Evolutionary conservation across 176 grass and related monocot genomes (phyloP).

Genomic region (Themeda triandra): DNA sequence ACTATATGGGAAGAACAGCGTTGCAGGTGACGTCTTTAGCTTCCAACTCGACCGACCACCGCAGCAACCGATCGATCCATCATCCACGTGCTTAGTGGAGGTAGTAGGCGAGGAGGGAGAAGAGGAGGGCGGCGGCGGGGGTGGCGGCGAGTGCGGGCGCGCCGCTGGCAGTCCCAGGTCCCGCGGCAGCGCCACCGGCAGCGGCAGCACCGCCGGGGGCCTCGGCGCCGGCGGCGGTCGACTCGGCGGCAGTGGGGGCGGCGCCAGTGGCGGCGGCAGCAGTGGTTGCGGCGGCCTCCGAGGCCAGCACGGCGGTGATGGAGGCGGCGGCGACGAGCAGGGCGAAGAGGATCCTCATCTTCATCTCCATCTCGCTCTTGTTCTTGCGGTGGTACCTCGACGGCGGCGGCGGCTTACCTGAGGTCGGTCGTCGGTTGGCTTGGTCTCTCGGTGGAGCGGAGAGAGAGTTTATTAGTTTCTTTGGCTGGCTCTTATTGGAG

Average conservation of each 20-base stretch:
- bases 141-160: not conserved
- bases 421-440: not conserved
- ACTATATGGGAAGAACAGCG: not conserved
- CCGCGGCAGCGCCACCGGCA: not conserved
- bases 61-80: not conserved
- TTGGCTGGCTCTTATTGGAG: not conserved
- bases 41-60: not conserved
- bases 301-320: conserved; percentile 14
- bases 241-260: conserved; percentile 7
- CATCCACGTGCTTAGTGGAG: conserved; percentile 22
- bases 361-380: conserved; percentile 35
- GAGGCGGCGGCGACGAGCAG: not conserved
- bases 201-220: not conserved
- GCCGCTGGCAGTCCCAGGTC: not conserved
- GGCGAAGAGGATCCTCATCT: conserved; percentile 31
- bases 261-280: too few species aligned
- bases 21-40: not conserved
- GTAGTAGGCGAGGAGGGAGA: conserved; percentile 48
- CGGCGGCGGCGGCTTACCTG: not conserved
- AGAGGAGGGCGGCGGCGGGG: conserved; percentile 1
- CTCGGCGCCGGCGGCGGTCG: not conserved
- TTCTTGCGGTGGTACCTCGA: not conserved
- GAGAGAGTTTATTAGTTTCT: conserved; percentile 25
- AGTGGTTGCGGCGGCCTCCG: not conserved
- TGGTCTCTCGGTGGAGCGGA: not conserved